Evolutionary conservation across 768 basidiomycete species (phyloP).

Genomic region (Nidularia pulvinata): DNA sequence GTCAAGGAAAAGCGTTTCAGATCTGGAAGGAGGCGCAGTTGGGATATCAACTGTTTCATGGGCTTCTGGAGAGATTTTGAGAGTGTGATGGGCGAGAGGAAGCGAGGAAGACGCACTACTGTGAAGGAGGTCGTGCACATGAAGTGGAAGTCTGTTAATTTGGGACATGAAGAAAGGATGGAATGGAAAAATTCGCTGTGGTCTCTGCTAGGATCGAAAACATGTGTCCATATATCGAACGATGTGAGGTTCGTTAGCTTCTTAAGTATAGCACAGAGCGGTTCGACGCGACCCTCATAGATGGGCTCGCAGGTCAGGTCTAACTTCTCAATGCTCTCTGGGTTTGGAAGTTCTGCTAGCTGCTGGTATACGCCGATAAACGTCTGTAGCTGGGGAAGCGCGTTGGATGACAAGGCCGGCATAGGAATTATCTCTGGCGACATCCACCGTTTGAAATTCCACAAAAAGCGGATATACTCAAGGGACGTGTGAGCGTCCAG

Average conservation of each 20-base stretch:
- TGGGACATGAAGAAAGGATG: constrained; percentile 31
- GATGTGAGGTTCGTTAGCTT: constrained; percentile 33
- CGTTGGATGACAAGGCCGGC: constrained; percentile 17
- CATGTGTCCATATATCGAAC: constrained; percentile 48
- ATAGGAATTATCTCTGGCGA: constrained; percentile 36
- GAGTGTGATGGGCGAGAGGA: background rate
- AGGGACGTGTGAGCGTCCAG: constrained; percentile 34
- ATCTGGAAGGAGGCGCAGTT: constrained; percentile 32
- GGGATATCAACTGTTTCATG: constrained; percentile 34
- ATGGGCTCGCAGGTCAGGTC: constrained; percentile 51
- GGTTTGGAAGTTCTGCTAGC: constrained; percentile 34
- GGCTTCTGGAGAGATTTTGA: constrained; percentile 29
- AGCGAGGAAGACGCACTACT: constrained; percentile 21
- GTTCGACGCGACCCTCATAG: constrained; percentile 28
- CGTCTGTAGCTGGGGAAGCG: constrained; percentile 32
- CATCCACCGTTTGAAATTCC: constrained; percentile 53
- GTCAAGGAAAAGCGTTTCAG: constrained; percentile 47
- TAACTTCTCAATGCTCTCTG: constrained; percentile 31
- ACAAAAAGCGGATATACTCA: constrained; percentile 41
- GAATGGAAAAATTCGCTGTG: constrained; percentile 29
- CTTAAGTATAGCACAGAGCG: constrained; percentile 29
- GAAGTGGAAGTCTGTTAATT: constrained; percentile 45
- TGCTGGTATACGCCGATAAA: constrained; percentile 50
- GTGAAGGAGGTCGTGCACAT: constrained; percentile 51
- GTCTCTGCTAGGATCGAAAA: constrained; percentile 28